Evolutionary conservation across 2,329 filamentous ascomycete species (phyloP).

Genomic region (Neoascochyta sp.): DNA sequence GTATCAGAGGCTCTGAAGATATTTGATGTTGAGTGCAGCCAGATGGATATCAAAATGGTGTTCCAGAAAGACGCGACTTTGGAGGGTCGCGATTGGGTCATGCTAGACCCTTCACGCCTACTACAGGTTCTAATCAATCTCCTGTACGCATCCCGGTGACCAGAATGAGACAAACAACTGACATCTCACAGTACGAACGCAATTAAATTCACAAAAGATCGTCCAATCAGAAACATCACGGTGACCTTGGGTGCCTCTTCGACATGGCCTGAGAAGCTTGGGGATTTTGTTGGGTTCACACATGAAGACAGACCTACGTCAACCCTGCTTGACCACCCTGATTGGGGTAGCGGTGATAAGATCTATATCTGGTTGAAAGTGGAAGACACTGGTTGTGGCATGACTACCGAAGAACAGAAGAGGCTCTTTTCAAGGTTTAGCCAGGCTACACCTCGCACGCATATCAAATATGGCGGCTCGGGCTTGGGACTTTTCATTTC

Average conservation of each 20-base stretch:
- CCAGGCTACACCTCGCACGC: slow-evolving; percentile 30
- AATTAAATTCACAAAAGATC: slow-evolving; percentile 38
- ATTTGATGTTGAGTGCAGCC: slow-evolving; percentile 27
- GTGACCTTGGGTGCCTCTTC: slow-evolving; percentile 38
- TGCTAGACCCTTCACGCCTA: slow-evolving; percentile 28
- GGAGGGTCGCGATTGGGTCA: slow-evolving; percentile 37
- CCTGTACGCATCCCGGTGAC: too few relatives aligned
- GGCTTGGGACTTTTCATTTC: slow-evolving; percentile 46
- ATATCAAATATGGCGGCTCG: slow-evolving; percentile 41
- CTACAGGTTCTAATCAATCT: slow-evolving; percentile 29
- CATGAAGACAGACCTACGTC: slow-evolving; percentile 3
- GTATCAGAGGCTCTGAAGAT: slow-evolving; percentile 27
- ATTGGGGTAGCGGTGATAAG: slow-evolving; percentile 34
- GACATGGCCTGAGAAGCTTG: slow-evolving; percentile 11
- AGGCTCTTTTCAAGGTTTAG: slow-evolving; percentile 31
- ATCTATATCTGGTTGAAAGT: slow-evolving; percentile 37
- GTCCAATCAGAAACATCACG: slow-evolving; percentile 30
- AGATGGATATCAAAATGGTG: slow-evolving; percentile 38
- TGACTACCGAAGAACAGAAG: slow-evolving; percentile 37
- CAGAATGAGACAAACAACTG: too few relatives aligned
- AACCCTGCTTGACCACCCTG: slow-evolving; percentile 10
- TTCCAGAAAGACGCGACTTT: slow-evolving; percentile 38
- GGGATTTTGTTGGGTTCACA: slow-evolving; percentile 17
- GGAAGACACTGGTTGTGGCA: slow-evolving; percentile 40
- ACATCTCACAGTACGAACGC: slow-evolving; percentile 26